Evolutionary conservation across 345 rosid species (phyloP), one percentile per base, ranked within the genome.

Genomic region (Triadica sebifera): DNA sequence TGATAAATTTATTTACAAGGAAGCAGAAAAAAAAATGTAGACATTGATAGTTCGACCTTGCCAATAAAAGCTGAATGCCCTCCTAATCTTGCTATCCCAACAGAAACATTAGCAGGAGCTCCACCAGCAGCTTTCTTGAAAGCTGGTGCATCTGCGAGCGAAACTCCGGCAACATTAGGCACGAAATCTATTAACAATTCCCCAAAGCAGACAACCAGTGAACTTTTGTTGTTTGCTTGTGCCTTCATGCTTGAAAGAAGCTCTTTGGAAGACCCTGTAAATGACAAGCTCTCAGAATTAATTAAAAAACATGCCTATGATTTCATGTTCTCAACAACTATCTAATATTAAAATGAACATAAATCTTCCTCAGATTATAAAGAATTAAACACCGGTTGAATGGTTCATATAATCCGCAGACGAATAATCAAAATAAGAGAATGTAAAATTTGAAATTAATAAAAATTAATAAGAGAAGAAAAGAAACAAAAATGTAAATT

Each of bases 51-150:
- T 13, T 20, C 6, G 4, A 94, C 97, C 98, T 95, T 95, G 81
- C 99, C 99, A 0, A 95, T 79, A 78, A 93, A 95, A 78, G 96
- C 99, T 24, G 99, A 86, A 49, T 92, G 83, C 75, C 99, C 98
- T 73, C 97, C 99, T 72, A 93, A 85, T 80, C 88, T 89, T 60
- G 98, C 82, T 62, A 95, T 74, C 38, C 92, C 93, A 74, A 95
- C 99, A 24, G 99, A 97, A 76, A 93, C 99, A 81, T 93, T 95
- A 3, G 98, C 99, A 74, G 98, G 99, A 77, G 99, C 99, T 38
- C 99, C 98, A 19, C 99, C 97, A 6, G 98, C 86, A 74, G 99
- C 92, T 84, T 89, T 93, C 90, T 89, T 86, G 86, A 95, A 95
- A 70, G 92, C 93, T 24, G 96, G 92, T 74, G 98, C 97, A 82